These are phyloP conservation scores for Pseudopyricularia cyperi DNA, from an alignment of 2,329 filamentous ascomycete genomes.

Conservation along the genomic window DNA sequence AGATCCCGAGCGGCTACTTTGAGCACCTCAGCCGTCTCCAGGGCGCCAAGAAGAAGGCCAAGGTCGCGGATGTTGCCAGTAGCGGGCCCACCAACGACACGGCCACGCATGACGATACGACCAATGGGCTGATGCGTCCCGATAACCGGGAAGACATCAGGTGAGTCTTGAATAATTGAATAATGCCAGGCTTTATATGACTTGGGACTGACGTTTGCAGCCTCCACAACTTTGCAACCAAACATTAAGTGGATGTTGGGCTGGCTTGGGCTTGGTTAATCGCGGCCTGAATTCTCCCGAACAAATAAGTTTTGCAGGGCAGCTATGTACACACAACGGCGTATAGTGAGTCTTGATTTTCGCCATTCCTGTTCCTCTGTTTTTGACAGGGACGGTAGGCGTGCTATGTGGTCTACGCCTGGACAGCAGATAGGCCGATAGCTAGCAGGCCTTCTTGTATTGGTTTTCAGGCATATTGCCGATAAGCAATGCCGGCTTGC, in stretches of 20 bases:
- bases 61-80: neutral
- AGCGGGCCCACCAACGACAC: neutral
- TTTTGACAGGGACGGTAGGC: no score
- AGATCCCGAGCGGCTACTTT: constrained; percentile 69
- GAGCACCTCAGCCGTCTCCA: constrained; percentile 62
- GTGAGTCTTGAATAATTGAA: neutral
- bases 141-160: constrained; percentile 6
- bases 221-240: constrained; percentile 4
- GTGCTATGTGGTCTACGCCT: no score
- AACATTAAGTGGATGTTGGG: neutral
- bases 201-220: neutral
- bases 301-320: no score
- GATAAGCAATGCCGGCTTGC: no score
- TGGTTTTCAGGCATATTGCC: no score
- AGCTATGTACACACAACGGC: no score
- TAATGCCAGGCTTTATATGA: neutral
- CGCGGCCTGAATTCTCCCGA: neutral
- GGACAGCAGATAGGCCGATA: no score
- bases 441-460: no score
- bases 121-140: neutral
- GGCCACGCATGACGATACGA: neutral
- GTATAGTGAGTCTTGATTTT: no score
- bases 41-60: constrained; percentile 39
- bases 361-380: no score
- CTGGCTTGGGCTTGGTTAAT: neutral